Evolutionary conservation across 169 alveolate genomes (phyloP), one percentile per base, ranked within the genome.

Genomic region (Plasmodium yoelii): DNA sequence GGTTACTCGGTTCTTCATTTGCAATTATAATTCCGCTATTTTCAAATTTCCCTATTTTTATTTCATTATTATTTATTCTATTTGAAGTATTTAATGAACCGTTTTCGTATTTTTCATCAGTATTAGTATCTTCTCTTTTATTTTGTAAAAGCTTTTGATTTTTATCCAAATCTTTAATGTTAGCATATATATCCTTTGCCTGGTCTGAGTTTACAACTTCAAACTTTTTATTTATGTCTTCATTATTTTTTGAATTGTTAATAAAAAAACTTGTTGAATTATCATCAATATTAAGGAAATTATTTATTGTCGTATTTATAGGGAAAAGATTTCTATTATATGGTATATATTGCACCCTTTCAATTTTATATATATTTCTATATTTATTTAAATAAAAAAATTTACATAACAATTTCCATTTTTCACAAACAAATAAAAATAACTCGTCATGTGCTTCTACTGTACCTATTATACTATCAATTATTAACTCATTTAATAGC

Each of bases 291-390:
- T 82, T 82, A 24, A 82, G 61, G 5, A 73, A 46, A 82, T 82
- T 82, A 44, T 71, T 82, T 56, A 82, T 57, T 15, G 46, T 24
- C 6, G 86, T 68, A 39, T 82, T 82, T 8, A 82, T 55, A n/a
- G 82, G n/a, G 39, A 68, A 47, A 0, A 82, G 55, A 34, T 82
- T 69, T 1, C 67, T 69, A 68, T 82, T 82, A 22, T 82, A 82
- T 24, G 90, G 90, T 22, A 82, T 57, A 26, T 55, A 82, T 67
- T 82, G 84, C n/a, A 82, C 90, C 51, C 69, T 82, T 24, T 82
- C 90, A 13, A 82, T 68, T 57, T 82, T 82, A 57, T 82, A 82
- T 63, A 82, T 82, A 46, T 84, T 82, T 26, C 90, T 82, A 67
- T 82, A 82, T 22, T 68, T 82, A 28, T 68, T 57, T 47, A 82